phyloP scores from a whole-genome alignment of 129 eudicot species.

The Sambucus nigra region DNA sequence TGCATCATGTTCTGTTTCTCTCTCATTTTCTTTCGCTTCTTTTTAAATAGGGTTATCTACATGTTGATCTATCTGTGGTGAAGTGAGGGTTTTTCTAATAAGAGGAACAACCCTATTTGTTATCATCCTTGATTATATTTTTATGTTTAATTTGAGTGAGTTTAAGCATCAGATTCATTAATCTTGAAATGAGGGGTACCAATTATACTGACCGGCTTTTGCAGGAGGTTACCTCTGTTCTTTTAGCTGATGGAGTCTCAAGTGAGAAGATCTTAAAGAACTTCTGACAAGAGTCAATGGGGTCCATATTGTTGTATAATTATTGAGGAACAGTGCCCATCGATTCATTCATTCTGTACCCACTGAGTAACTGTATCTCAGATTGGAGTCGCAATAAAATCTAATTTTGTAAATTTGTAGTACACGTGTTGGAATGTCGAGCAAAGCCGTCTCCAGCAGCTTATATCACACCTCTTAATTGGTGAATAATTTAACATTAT shows the following conservation, averaged over 20 bases:
- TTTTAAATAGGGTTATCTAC: too few species aligned
- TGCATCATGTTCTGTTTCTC: too few species aligned
- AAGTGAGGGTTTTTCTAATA: too few species aligned
- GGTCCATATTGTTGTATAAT: constrained; percentile 21
- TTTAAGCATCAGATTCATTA: background rate
- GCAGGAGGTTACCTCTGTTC: constrained; percentile 81
- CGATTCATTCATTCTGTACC: constrained; percentile 13
- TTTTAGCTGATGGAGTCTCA: constrained; percentile 65
- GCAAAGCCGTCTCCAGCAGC: too few species aligned
- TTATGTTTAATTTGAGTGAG: background rate
- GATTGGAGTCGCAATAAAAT: constrained; percentile 20
- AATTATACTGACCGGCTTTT: constrained; percentile 8
- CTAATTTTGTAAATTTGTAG: constrained; percentile 18
- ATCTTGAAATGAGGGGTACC: background rate
- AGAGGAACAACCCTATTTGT: background rate
- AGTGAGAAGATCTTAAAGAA: constrained; percentile 67
- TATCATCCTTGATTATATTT: background rate
- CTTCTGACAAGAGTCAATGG: constrained; percentile 26
- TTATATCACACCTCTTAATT: too few species aligned
- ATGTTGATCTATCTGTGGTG: background rate
- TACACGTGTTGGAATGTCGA: too few species aligned
- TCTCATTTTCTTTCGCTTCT: too few species aligned
- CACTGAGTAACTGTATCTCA: constrained; percentile 20
- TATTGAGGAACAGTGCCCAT: constrained; percentile 11
- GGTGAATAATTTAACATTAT: too few species aligned